Conservation (phyloP, 306 rosid genomes). For the Rosa chinensis region DNA sequence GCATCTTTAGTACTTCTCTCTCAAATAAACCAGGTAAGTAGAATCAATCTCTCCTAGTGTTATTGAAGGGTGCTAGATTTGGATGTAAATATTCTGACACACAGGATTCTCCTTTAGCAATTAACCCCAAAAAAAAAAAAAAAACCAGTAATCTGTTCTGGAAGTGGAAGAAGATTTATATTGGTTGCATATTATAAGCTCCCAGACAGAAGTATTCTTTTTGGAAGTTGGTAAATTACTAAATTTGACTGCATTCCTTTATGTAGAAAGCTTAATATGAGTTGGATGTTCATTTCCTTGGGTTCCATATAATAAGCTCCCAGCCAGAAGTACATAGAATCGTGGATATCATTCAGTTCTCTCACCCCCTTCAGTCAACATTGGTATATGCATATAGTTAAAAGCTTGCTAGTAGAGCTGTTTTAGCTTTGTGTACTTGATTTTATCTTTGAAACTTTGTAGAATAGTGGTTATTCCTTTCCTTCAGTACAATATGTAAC, state of each 20-base stretch:
- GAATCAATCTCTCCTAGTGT: slow-evolving; percentile 8
- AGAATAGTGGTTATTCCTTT: neutral
- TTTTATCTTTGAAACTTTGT: neutral
- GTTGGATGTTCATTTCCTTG: neutral
- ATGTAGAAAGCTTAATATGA: neutral
- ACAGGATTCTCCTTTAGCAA: slow-evolving; percentile 9
- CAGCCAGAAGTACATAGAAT: slow-evolving; percentile 2
- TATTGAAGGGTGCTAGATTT: slow-evolving; percentile 5
- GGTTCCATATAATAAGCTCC: neutral
- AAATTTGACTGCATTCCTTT: neutral
- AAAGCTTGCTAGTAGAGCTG: neutral
- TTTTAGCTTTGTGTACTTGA: neutral
- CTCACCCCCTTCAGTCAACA: neutral
- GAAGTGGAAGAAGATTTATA: slow-evolving; percentile 6
- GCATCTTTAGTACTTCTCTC: slow-evolving; percentile 70
- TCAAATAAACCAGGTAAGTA: slow-evolving; percentile 65
- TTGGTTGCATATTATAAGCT: neutral
- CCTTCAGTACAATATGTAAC: neutral
- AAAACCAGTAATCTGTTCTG: neutral
- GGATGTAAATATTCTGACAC: slow-evolving; percentile 4
- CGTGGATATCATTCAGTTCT: neutral
- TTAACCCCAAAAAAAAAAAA: neutral
- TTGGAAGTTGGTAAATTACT: neutral
- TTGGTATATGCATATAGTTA: neutral
- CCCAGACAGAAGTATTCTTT: neutral